A percentile compares a stretch with the other conserved stretches of the same genome.
phyloP scores from a whole-genome alignment of 2,329 filamentous ascomycete genomes.

The Colletotrichum acutatum region DNA sequence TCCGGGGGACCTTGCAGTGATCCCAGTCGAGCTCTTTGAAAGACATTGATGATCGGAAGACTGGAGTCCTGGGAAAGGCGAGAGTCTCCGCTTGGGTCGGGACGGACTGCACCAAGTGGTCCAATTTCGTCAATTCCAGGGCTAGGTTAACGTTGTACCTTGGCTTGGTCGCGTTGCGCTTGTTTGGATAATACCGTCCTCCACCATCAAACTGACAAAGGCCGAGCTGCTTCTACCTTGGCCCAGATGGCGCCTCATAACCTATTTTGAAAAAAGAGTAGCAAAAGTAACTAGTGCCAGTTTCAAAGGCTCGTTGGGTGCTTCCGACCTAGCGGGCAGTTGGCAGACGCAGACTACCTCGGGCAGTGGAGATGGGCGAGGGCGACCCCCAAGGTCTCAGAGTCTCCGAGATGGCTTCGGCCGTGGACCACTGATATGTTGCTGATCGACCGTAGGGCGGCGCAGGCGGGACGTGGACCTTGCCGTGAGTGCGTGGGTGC shows the following conservation, averaged over 20 bases:
- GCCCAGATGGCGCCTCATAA: no score
- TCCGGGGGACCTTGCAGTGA: conserved; percentile 23
- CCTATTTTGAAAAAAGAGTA: no score
- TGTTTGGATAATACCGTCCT: no score
- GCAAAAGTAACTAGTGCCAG: not conserved
- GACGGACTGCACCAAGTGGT: not conserved
- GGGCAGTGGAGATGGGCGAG: not conserved
- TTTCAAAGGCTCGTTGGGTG: conserved; percentile 16
- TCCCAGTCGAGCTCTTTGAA: not conserved
- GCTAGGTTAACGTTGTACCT: no score
- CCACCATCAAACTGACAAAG: no score
- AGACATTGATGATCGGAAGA: not conserved
- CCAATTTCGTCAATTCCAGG: not conserved
- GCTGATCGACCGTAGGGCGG: conserved; percentile 9
- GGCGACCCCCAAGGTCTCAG: not conserved
- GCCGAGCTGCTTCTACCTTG: no score
- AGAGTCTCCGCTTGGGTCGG: not conserved
- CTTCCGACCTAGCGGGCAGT: not conserved
- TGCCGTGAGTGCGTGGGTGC: not conserved
- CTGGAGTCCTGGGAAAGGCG: not conserved
- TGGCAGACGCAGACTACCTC: not conserved
- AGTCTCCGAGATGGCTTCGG: not conserved
- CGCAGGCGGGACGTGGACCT: not conserved
- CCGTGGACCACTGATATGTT: not conserved
- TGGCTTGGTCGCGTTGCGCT: no score